These are phyloP conservation scores for Rhizopogon sp. DNA, from an alignment of 768 basidiomycete species.

Conservation along the genomic window DNA sequence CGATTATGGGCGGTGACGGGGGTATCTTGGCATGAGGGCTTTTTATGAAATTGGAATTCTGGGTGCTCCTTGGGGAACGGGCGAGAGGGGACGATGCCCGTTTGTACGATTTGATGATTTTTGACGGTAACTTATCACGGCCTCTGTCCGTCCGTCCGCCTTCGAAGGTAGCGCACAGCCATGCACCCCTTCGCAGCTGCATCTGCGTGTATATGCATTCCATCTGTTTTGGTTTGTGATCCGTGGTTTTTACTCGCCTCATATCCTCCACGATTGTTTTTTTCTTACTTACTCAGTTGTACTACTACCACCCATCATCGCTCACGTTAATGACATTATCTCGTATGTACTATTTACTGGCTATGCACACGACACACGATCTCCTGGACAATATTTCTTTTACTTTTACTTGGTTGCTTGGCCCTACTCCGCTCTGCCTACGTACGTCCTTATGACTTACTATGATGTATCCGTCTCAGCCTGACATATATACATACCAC, in stretches of 20 bases:
- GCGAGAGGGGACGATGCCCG: not conserved
- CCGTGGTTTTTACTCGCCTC: too few relatives aligned
- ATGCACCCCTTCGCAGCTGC: not conserved
- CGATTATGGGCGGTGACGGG: not conserved
- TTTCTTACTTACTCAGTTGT: not conserved
- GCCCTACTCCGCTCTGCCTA: not conserved
- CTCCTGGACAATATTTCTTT: not conserved
- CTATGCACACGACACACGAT: not conserved
- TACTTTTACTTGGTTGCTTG: not conserved
- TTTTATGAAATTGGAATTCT: not conserved
- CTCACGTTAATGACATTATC: not conserved
- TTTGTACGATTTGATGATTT: not conserved
- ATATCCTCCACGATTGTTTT: not conserved
- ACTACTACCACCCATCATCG: not conserved
- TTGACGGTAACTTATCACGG: not conserved
- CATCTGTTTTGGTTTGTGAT: not conserved
- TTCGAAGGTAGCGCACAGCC: not conserved
- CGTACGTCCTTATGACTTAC: not conserved
- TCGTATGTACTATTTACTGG: not conserved
- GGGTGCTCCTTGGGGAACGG: not conserved
- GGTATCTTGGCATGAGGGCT: constrained; percentile 15
- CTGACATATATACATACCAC: too few relatives aligned
- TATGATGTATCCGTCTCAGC: too few relatives aligned
- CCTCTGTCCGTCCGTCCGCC: not conserved
- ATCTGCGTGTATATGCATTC: not conserved